These are phyloP conservation scores for Bolboschoenus planiculmis DNA, from an alignment of 176 grass and related monocot genomes.

Conservation along the genomic window DNA sequence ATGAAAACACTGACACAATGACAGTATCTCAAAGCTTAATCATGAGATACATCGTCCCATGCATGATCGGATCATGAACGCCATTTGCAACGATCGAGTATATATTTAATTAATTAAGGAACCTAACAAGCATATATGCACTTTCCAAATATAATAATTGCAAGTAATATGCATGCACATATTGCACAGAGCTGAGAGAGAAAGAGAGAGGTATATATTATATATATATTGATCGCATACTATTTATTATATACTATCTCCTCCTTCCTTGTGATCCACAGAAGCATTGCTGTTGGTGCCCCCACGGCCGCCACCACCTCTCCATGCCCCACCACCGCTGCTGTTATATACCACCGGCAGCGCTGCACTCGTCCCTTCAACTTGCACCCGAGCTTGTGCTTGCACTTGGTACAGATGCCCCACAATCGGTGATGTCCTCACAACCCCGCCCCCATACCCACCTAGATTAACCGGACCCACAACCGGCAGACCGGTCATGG, in stretches of 20 bases:
- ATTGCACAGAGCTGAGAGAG: neutral
- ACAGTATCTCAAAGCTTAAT: slow-evolving; percentile 3
- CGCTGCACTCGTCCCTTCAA: neutral
- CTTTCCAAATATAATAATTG: slow-evolving; percentile 12
- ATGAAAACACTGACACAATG: slow-evolving; percentile 4
- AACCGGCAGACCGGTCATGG: neutral
- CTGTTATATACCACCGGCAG: neutral
- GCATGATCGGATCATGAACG: slow-evolving; percentile 1
- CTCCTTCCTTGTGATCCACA: slow-evolving; percentile 21
- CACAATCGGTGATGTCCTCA: slow-evolving; percentile 2
- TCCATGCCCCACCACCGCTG: neutral
- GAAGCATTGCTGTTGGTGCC: slow-evolving; percentile 13
- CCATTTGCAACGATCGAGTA: neutral
- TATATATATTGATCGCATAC: neutral
- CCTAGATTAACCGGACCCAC: neutral
- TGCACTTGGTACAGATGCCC: slow-evolving; percentile 4
- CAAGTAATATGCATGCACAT: neutral
- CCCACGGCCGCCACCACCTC: neutral
- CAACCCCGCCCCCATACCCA: neutral
- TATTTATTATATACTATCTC: neutral
- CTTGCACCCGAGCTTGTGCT: neutral
- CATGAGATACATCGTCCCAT: neutral
- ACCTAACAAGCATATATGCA: neutral
- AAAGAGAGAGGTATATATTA: too few relatives aligned
- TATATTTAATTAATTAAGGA: neutral